Conservation (phyloP, 2,329 filamentous ascomycete species). For the Chaetomiaceae sp. region DNA sequence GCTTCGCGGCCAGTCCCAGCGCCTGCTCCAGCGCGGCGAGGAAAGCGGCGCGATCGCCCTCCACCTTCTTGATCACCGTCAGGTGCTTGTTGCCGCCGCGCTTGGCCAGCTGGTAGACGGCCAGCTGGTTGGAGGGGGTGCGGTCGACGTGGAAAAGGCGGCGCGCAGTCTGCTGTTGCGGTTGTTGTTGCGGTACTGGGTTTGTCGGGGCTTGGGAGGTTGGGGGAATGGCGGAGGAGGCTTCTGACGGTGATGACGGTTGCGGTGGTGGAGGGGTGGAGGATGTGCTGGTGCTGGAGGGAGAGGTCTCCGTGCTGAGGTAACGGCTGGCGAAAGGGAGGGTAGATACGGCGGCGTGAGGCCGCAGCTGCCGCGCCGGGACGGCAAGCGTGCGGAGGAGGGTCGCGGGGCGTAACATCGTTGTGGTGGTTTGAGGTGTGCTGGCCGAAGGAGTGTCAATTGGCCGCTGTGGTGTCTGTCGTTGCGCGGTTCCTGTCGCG, state of each 20-base stretch:
- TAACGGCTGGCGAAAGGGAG: slow-evolving; percentile 4
- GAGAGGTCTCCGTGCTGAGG: slow-evolving; percentile 8
- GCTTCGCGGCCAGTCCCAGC: slow-evolving; percentile 50
- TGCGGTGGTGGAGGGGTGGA: not conserved
- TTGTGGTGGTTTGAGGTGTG: slow-evolving; percentile 1
- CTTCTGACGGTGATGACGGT: not conserved
- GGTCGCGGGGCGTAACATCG: slow-evolving; percentile 17
- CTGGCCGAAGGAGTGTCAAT: no score
- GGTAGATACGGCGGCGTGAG: not conserved
- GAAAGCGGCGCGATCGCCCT: slow-evolving; percentile 63
- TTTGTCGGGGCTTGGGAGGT: not conserved
- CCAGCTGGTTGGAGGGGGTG: slow-evolving; percentile 62
- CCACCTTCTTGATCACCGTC: slow-evolving; percentile 71
- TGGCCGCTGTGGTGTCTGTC: not conserved
- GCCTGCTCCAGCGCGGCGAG: slow-evolving; percentile 55
- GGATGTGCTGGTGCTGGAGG: not conserved
- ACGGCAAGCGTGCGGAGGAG: slow-evolving; percentile 10
- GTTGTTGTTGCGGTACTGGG: not conserved
- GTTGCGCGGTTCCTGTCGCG: not conserved
- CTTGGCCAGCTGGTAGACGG: slow-evolving; percentile 70
- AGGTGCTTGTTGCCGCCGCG: slow-evolving; percentile 68
- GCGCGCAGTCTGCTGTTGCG: no score
- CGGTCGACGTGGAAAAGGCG: slow-evolving; percentile 73
- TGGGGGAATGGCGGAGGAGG: not conserved
- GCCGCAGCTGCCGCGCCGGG: slow-evolving; percentile 5